phyloP scores from a whole-genome alignment of 2,329 filamentous ascomycete species.

The Ceratocystis variospora region DNA sequence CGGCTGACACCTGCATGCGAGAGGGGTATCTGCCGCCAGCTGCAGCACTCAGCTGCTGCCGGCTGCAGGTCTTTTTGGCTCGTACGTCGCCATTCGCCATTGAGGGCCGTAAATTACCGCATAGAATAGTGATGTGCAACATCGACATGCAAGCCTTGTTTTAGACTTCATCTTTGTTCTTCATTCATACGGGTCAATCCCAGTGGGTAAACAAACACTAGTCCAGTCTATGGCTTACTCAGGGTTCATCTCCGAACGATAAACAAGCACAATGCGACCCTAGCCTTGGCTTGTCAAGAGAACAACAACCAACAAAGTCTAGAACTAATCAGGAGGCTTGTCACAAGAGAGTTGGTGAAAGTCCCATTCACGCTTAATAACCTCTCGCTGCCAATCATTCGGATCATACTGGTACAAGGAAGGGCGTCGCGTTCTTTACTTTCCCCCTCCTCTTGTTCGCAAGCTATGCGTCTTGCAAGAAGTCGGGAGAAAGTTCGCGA shows the following conservation, averaged over 20 bases:
- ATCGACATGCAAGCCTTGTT: neutral
- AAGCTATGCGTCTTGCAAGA: no score
- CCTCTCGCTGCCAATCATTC: neutral
- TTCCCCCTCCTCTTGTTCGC: neutral
- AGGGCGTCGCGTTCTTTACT: neutral
- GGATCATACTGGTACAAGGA: neutral
- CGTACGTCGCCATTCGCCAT: neutral
- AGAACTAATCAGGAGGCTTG: no score
- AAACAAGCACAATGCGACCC: neutral
- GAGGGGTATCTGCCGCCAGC: neutral
- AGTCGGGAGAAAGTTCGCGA: no score
- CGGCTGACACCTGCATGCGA: neutral
- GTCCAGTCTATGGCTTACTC: neutral
- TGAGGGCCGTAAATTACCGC: neutral
- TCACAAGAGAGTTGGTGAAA: neutral
- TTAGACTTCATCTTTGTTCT: neutral
- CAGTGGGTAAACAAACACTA: neutral
- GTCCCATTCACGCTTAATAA: neutral
- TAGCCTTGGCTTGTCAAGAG: neutral
- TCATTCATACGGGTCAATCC: neutral
- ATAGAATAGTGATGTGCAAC: constrained; percentile 8
- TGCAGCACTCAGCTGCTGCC: neutral
- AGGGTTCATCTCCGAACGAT: neutral
- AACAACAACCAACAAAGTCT: neutral
- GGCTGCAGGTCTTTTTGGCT: neutral